Conservation (phyloP, 139 green algal genomes). For the Chlorella vulgaris region DNA sequence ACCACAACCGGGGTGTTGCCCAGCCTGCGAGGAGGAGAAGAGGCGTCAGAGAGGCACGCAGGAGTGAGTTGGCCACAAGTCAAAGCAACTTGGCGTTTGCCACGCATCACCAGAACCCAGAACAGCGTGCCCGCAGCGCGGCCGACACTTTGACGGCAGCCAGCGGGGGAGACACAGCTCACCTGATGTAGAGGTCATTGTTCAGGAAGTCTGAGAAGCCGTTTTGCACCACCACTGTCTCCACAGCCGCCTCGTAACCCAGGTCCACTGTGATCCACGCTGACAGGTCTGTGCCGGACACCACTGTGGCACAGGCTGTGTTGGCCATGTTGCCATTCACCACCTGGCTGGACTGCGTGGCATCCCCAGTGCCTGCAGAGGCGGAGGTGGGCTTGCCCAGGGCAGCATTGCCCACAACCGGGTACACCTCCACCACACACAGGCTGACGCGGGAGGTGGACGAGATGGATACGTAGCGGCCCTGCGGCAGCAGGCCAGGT, state of each 20-base stretch:
- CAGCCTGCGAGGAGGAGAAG: slow-evolving; percentile 2
- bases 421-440: slow-evolving; percentile 36
- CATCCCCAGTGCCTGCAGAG: slow-evolving; percentile 3
- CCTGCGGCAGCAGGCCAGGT: background rate
- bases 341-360: slow-evolving; percentile 1
- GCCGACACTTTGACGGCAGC: too few species aligned
- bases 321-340: slow-evolving; percentile 29
- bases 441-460: slow-evolving; percentile 18
- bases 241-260: slow-evolving; percentile 28
- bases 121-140: too few species aligned
- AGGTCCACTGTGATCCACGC: slow-evolving; percentile 39
- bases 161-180: background rate
- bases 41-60: background rate
- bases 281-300: slow-evolving; percentile 12
- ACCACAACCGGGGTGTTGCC: slow-evolving; percentile 14
- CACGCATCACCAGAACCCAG: too few species aligned
- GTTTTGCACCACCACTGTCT: slow-evolving; percentile 33
- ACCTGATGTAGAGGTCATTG: slow-evolving; percentile 26
- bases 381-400: slow-evolving; percentile 30
- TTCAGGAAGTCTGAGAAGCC: slow-evolving; percentile 24
- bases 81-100: too few species aligned
- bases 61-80: background rate
- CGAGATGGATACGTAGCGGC: slow-evolving; percentile 29
- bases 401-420: slow-evolving; percentile 20
- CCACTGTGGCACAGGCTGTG: slow-evolving; percentile 1